phyloP scores from a whole-genome alignment of 129 eudicot genomes.

The Mikania micrantha region DNA sequence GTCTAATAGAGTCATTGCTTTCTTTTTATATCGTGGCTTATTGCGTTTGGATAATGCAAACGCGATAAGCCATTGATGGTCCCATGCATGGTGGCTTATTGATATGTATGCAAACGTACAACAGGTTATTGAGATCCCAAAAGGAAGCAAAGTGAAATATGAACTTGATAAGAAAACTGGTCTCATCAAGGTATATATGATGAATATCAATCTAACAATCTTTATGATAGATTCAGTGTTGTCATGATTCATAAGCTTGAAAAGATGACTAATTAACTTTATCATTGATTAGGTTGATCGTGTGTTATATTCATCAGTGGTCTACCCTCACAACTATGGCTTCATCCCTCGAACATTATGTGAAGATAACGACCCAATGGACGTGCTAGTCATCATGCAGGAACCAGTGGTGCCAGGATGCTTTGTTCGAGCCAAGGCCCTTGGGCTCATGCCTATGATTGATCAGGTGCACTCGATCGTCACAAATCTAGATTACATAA shows the following conservation, averaged over 20 bases:
- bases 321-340: constrained; percentile 85
- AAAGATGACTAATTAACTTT: neutral
- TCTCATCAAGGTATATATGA: constrained; percentile 55
- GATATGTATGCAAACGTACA: neutral
- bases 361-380: constrained; percentile 88
- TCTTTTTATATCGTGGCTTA: too few species aligned
- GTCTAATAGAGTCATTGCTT: neutral
- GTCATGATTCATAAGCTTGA: neutral
- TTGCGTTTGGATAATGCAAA: too few species aligned
- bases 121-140: constrained; percentile 70
- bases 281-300: constrained; percentile 58
- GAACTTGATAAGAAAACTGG: constrained; percentile 91
- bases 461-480: constrained; percentile 51
- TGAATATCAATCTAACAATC: too few species aligned
- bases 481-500: neutral
- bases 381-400: constrained; percentile 85
- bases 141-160: constrained; percentile 88
- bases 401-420: constrained; percentile 90
- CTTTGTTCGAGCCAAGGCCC: constrained; percentile 85
- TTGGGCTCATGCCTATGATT: constrained; percentile 97
- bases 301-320: constrained; percentile 71
- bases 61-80: too few species aligned
- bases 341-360: constrained; percentile 85
- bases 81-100: constrained; percentile 8
- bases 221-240: neutral